Evolutionary conservation across 352 stramenopile species (phyloP).

Genomic region (Phytophthora multivora): DNA sequence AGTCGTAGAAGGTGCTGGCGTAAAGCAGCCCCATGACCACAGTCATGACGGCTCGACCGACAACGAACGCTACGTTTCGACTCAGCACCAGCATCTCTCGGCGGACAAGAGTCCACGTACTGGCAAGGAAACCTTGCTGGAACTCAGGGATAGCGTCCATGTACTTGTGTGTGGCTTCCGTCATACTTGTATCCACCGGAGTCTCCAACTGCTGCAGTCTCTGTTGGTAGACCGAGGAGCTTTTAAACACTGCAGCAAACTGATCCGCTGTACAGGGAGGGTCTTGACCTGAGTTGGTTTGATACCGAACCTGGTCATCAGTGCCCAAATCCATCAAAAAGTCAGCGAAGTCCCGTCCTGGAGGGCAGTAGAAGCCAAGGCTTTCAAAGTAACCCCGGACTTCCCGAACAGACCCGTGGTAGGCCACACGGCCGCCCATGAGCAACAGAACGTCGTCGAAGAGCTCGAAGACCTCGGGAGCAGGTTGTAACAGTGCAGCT

Average conservation of each 20-base stretch:
- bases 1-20: conserved; percentile 48
- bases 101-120: conserved; percentile 36
- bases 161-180: conserved; percentile 59
- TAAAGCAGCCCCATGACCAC: conserved; percentile 54
- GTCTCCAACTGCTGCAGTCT: conserved; percentile 25
- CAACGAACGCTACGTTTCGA: conserved; percentile 43
- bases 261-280: conserved; percentile 27
- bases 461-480: conserved; percentile 58
- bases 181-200: conserved; percentile 13
- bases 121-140: conserved; percentile 34
- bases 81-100: conserved; percentile 65
- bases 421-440: conserved; percentile 83
- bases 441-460: conserved; percentile 65
- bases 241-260: conserved; percentile 37
- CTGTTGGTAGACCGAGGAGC: conserved; percentile 25
- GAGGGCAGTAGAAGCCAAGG: conserved; percentile 47
- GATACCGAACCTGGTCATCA: conserved; percentile 42
- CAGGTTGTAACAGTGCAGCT: conserved; percentile 84
- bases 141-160: conserved; percentile 72
- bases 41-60: conserved; percentile 46
- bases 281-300: conserved; percentile 17
- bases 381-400: conserved; percentile 46
- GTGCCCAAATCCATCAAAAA: conserved; percentile 57
- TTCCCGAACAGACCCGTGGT: conserved; percentile 41
- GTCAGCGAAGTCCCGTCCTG: conserved; percentile 45